A percentile compares a stretch with the other conserved stretches of the same genome.
Evolutionary conservation across 257 asterid species (phyloP).

Genomic region (Lithospermum erythrorhizon): DNA sequence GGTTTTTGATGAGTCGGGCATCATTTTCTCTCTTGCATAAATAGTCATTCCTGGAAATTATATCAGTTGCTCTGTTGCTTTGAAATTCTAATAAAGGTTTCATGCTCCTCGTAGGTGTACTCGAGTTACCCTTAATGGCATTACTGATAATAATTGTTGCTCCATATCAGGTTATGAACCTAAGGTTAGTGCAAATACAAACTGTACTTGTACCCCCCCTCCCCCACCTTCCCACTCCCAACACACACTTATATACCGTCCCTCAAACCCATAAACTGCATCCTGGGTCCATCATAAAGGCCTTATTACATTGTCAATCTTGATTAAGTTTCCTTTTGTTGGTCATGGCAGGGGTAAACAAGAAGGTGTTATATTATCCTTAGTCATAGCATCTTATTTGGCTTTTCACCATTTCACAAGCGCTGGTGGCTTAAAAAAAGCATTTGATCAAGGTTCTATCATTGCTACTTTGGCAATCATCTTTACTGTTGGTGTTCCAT

Average conservation of each 20-base stretch:
- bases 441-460: constrained; percentile 77
- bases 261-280: background rate
- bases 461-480: constrained; percentile 66
- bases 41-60: background rate
- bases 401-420: constrained; percentile 78
- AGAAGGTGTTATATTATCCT: constrained; percentile 66
- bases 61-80: constrained; percentile 3
- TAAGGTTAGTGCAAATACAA: constrained; percentile 41
- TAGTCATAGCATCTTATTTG: constrained; percentile 68
- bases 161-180: constrained; percentile 56
- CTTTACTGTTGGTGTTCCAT: constrained; percentile 48
- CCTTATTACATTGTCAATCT: constrained; percentile 5
- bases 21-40: background rate
- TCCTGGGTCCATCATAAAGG: background rate
- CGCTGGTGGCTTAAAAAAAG: constrained; percentile 57
- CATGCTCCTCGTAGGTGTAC: constrained; percentile 42
- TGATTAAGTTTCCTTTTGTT: constrained; percentile 15
- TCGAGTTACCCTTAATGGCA: constrained; percentile 71
- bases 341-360: constrained; percentile 58
- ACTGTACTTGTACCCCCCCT: background rate
- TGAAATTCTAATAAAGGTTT: constrained; percentile 3
- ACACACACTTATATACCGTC: background rate
- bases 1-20: background rate
- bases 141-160: constrained; percentile 59
- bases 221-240: background rate